Percentiles rank a stretch among this genome's conserved stretches.
Conservation (phyloP, 1,284 basidiomycete genomes). For the Phlebopus sp. region DNA sequence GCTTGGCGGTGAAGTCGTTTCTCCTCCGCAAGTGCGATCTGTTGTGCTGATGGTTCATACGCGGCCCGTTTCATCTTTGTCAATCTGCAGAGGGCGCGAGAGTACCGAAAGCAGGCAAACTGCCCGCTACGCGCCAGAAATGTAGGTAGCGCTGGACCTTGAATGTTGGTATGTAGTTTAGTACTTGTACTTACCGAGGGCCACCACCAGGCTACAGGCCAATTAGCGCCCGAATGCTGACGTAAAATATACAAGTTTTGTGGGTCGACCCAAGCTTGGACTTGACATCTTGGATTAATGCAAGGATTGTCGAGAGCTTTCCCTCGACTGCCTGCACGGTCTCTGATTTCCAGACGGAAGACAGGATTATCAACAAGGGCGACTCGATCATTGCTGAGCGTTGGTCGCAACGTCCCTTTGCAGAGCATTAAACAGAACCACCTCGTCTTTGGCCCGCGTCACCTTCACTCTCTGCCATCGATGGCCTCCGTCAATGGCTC, state of each 20-base stretch:
- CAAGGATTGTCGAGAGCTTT: conserved; percentile 33
- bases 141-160: not conserved
- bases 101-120: not conserved
- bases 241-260: conserved; percentile 16
- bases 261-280: no score
- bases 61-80: conserved; percentile 3
- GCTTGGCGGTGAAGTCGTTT: conserved; percentile 41
- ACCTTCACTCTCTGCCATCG: conserved; percentile 22
- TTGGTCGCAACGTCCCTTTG: conserved; percentile 16
- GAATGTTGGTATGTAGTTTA: not conserved
- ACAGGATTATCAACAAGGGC: not conserved
- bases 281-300: conserved; percentile 26
- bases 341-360: conserved; percentile 4
- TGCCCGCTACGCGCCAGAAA: not conserved
- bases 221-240: conserved; percentile 23
- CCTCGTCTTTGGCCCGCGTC: conserved; percentile 10
- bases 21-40: conserved; percentile 51
- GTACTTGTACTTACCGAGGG: no score
- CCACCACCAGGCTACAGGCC: no score
- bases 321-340: conserved; percentile 21
- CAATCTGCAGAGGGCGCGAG: not conserved
- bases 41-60: conserved; percentile 46
- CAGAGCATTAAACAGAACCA: conserved; percentile 13
- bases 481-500: conserved; percentile 28
- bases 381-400: conserved; percentile 8